Percentiles rank a stretch among this genome's conserved stretches.
These are phyloP conservation scores for Hypoxylon fragiforme DNA, from an alignment of 495 filamentous ascomycete genomes.

Conservation along the genomic window DNA sequence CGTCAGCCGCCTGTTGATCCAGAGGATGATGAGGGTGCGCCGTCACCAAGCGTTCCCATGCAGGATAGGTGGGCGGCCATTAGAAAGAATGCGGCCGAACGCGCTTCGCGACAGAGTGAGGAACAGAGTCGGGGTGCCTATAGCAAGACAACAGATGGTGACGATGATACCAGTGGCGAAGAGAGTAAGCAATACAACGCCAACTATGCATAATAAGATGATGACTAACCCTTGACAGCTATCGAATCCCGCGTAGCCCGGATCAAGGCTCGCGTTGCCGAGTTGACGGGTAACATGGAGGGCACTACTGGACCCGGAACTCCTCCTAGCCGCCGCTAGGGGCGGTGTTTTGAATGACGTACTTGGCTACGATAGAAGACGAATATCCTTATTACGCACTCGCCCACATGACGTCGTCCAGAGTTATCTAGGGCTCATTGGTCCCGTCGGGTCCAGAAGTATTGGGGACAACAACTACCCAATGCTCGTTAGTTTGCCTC, in stretches of 20 bases:
- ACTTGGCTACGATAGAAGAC: constrained; percentile 18
- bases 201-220: not conserved
- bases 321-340: constrained; percentile 39
- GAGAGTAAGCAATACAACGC: constrained; percentile 71
- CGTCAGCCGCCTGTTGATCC: constrained; percentile 19
- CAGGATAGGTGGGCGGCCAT: constrained; percentile 93
- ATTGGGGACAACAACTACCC: not conserved
- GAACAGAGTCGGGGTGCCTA: constrained; percentile 60
- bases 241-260: constrained; percentile 96
- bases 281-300: constrained; percentile 86
- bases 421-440: constrained; percentile 8
- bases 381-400: constrained; percentile 18
- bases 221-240: constrained; percentile 56
- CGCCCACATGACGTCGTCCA: constrained; percentile 3
- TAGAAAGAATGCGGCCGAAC: constrained; percentile 86
- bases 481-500: constrained; percentile 16
- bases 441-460: constrained; percentile 4
- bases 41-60: constrained; percentile 41
- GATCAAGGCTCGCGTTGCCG: constrained; percentile 95
- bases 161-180: constrained; percentile 91
- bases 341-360: constrained; percentile 30
- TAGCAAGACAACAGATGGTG: constrained; percentile 58
- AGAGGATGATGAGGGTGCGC: constrained; percentile 33
- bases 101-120: constrained; percentile 64
- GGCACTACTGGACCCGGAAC: constrained; percentile 29